Evolutionary conservation across 1,284 basidiomycete genomes (phyloP).

Genomic region (Ceratobasidium sp.): DNA sequence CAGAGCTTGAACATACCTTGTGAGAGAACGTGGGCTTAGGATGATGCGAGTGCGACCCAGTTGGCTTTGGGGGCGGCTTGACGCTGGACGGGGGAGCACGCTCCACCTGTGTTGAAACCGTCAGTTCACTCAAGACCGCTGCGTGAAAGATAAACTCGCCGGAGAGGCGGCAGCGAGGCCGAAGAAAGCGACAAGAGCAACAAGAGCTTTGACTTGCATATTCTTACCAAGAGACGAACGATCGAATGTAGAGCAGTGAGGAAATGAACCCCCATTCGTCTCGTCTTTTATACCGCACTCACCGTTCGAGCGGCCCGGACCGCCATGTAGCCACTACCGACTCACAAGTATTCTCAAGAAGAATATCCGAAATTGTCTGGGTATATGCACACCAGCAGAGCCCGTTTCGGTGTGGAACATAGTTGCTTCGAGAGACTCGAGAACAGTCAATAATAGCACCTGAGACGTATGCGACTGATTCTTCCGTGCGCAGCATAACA

Average conservation of each 20-base stretch:
- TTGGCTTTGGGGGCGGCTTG: constrained; percentile 16
- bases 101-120: background rate
- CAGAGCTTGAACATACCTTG: background rate
- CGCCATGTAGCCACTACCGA: background rate
- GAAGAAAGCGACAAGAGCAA: constrained; percentile 15
- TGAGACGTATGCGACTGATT: background rate
- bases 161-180: constrained; percentile 32
- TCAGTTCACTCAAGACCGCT: background rate
- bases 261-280: background rate
- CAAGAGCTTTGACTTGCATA: constrained; percentile 34
- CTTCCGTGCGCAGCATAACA: constrained; percentile 35
- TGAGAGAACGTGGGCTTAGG: constrained; percentile 5
- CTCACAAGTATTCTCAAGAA: constrained; percentile 10
- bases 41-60: constrained; percentile 10
- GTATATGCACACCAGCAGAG: background rate
- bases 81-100: constrained; percentile 8
- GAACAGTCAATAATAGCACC: background rate
- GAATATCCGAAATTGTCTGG: constrained; percentile 12
- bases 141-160: background rate
- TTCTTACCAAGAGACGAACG: background rate
- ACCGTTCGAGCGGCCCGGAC: background rate
- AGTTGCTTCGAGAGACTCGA: background rate
- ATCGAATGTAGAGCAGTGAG: background rate
- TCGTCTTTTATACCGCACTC: constrained; percentile 13
- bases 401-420: background rate